Evolutionary conservation across 2,329 filamentous ascomycete genomes (phyloP).

Genomic region (Colletotrichum tofieldiae): DNA sequence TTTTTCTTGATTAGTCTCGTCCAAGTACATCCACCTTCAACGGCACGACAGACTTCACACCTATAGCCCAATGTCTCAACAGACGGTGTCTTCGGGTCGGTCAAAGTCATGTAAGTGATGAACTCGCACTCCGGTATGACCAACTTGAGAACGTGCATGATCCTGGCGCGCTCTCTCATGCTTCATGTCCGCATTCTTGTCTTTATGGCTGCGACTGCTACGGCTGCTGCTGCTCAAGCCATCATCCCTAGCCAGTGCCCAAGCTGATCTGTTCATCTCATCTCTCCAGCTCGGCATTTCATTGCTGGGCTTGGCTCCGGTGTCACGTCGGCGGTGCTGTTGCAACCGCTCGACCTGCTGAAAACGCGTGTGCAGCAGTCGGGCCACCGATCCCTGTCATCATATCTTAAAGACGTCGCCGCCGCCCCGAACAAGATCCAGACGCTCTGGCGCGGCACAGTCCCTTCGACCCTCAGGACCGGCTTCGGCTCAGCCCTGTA

Average conservation of each 20-base stretch:
- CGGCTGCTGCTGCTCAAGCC: neutral
- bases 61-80: conserved; percentile 31
- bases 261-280: conserved; percentile 17
- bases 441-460: conserved; percentile 91
- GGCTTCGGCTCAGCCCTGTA: conserved; percentile 95
- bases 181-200: neutral
- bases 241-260: neutral
- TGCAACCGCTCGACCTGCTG: conserved; percentile 95
- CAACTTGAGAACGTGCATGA: neutral
- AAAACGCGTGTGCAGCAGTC: conserved; percentile 97
- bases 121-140: neutral
- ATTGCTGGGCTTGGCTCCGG: conserved; percentile 90
- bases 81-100: conserved; percentile 1
- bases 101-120: conserved; percentile 37
- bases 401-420: conserved; percentile 80
- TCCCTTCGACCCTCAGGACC: conserved; percentile 93
- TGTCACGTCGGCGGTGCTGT: conserved; percentile 87
- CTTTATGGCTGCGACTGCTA: neutral
- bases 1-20: neutral
- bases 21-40: neutral
- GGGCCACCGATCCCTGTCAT: conserved; percentile 76
- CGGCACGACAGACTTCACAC: conserved; percentile 1
- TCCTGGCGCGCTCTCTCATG: neutral
- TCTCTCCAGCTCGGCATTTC: conserved; percentile 82
- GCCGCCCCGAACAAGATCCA: conserved; percentile 73